Evolutionary conservation across 1,284 basidiomycete species (phyloP).

Genomic region (Agroathelia rolfsii): DNA sequence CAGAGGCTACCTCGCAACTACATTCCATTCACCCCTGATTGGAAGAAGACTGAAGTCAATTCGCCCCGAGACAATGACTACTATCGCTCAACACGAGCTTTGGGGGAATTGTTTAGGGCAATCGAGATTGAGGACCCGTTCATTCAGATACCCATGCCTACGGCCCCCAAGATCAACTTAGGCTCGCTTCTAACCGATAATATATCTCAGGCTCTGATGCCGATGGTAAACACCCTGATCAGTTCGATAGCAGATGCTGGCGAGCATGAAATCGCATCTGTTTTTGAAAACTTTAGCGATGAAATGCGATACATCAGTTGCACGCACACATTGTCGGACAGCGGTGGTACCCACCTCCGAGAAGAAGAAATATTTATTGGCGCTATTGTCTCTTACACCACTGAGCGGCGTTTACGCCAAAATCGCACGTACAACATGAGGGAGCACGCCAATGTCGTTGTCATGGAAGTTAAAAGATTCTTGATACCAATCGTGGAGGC

Average conservation of each 20-base stretch:
- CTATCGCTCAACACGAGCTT: constrained; percentile 56
- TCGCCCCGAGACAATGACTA: constrained; percentile 50
- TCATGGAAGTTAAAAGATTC: constrained; percentile 43
- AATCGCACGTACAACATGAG: constrained; percentile 56
- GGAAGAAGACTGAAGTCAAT: constrained; percentile 60
- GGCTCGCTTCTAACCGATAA: constrained; percentile 30
- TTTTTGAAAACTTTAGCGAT: constrained; percentile 46
- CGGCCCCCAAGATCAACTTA: constrained; percentile 12
- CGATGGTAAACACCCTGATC: too few species aligned
- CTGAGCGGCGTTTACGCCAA: constrained; percentile 47
- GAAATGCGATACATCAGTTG: constrained; percentile 60
- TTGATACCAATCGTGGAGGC: too few species aligned
- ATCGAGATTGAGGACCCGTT: constrained; percentile 44
- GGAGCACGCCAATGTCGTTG: constrained; percentile 43
- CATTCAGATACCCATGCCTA: too few species aligned
- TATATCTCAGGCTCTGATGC: constrained; percentile 36
- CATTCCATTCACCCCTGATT: constrained; percentile 65
- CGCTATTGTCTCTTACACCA: constrained; percentile 58
- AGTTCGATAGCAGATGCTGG: too few species aligned
- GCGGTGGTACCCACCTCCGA: constrained; percentile 41
- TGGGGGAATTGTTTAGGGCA: constrained; percentile 58
- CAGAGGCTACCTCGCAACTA: constrained; percentile 36
- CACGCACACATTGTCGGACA: constrained; percentile 57
- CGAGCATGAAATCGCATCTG: constrained; percentile 22
- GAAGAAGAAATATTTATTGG: constrained; percentile 70